A percentile compares a stretch with the other conserved stretches of the same genome.
These are phyloP conservation scores for Aspergillus intermedius DNA, from an alignment of 2,329 filamentous ascomycete genomes.

Conservation along the genomic window DNA sequence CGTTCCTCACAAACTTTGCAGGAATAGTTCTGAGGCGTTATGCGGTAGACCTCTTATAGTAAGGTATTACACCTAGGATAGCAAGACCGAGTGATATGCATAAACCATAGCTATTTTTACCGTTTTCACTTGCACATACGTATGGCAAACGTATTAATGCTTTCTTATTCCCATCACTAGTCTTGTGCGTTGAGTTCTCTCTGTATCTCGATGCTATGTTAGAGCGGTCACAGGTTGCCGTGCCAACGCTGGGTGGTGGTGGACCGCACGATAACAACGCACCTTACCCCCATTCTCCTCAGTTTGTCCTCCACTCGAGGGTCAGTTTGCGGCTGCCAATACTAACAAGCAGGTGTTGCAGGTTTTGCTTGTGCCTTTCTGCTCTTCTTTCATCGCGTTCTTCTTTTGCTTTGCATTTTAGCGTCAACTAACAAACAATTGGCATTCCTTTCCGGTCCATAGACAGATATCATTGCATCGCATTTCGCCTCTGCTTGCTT, in stretches of 20 bases:
- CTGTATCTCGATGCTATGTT: neutral
- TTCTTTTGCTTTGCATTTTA: conserved; percentile 1
- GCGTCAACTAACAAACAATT: neutral
- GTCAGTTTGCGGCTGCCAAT: neutral
- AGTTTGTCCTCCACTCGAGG: neutral
- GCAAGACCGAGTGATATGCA: neutral
- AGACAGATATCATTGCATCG: neutral
- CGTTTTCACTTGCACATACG: neutral
- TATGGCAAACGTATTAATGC: neutral
- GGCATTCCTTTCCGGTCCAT: neutral
- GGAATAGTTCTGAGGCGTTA: neutral
- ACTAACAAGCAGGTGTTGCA: neutral
- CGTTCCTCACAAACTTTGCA: too few relatives aligned
- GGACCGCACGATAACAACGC: conserved; percentile 12
- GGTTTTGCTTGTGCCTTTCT: neutral
- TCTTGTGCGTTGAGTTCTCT: neutral
- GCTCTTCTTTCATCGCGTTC: neutral
- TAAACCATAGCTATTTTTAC: neutral
- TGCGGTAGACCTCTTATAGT: neutral
- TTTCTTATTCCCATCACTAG: neutral
- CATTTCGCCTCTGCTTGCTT: neutral
- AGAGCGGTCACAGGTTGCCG: conserved; percentile 13
- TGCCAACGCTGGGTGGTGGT: conserved; percentile 16
- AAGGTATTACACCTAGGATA: neutral
- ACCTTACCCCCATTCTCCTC: neutral